Evolutionary conservation across 1,139 yeast species (phyloP), one percentile per base, ranked within the genome.

Genomic region (Waltiozyma solani): DNA sequence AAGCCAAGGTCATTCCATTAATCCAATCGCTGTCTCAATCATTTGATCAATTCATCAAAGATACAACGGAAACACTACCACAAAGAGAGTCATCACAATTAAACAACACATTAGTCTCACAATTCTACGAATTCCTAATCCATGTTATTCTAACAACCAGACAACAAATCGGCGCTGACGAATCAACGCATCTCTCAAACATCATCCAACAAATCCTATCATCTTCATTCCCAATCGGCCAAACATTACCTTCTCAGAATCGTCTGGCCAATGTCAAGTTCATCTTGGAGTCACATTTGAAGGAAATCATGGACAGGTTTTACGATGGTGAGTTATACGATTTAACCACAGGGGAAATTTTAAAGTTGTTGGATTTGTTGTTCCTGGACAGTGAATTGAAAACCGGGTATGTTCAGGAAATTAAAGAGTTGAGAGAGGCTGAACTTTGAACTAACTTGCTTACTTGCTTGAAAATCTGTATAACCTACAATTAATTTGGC

Each of bases 301-400:
- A 69, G 27, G 81, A 77, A 34, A 86, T 87, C 36, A 70, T 80
- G 69, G 81, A 74, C 24, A 56, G 75, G 52, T 82, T 80, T 50
- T 80, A 79, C 51, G 76, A 76, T 44, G 93, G 89, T 14, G 81
- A 78, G 40, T 74, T 85, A 44, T 83, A 69, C 45, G 87, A 86
- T 49, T 71, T 84, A 43, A 63, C 73, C 9, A 76, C 93, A 0
- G 63, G 67, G 2, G 96, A 87, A 57, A 61, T 89, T 40, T 66
- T 77, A 4, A 56, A 62, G 10, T 62, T 87, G 52, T 65, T 89
- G n/a, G 53, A 60, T 34, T 63, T 78, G 33, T 61, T 85, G 37
- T 87, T 87, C 58, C 76, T 83, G 5, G 83, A 83, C 38, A 80
- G 93, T 43, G 79, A 76, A 8, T 56, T 75, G 37, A 69, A 95